A percentile compares a stretch with the other conserved stretches of the same genome.
phyloP scores from a whole-genome alignment of 2,329 filamentous ascomycete genomes.

The Ophiocordyceps robertsii region DNA sequence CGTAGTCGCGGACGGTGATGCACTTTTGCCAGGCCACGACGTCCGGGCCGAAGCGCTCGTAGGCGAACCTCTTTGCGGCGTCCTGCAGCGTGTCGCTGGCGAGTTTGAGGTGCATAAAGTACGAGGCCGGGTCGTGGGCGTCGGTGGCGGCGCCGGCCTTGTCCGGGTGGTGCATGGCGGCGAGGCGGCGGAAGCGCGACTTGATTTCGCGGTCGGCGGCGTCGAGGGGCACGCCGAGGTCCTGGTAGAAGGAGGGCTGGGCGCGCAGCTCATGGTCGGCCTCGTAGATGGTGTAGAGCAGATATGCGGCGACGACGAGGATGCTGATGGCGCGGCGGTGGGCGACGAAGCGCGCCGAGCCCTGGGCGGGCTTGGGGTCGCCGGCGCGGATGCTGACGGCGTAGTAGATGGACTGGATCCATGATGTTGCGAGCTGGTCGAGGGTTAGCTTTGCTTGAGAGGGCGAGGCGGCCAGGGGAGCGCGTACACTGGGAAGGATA shows the following conservation, averaged over 20 bases:
- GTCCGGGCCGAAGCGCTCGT: constrained; percentile 74
- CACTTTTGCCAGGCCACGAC: constrained; percentile 53
- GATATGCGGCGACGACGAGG: constrained; percentile 69
- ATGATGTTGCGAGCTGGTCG: constrained; percentile 59
- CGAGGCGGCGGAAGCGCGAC: constrained; percentile 68
- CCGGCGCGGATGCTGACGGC: constrained; percentile 80
- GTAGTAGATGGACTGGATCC: constrained; percentile 74
- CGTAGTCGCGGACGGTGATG: constrained; percentile 58
- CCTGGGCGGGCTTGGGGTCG: constrained; percentile 60
- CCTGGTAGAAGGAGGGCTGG: constrained; percentile 63
- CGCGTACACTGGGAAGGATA: constrained; percentile 38
- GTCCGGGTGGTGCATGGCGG: constrained; percentile 67
- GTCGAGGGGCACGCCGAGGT: constrained; percentile 55
- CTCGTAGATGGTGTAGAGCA: constrained; percentile 86
- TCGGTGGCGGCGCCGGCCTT: constrained; percentile 41
- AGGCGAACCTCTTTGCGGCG: constrained; percentile 67
- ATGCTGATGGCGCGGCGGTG: constrained; percentile 78
- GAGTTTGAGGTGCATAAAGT: constrained; percentile 73
- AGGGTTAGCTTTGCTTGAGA: neutral
- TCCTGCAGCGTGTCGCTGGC: constrained; percentile 75
- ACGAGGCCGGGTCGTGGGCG: constrained; percentile 17
- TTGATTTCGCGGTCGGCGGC: constrained; percentile 69
- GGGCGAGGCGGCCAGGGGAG: no score
- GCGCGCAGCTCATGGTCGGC: constrained; percentile 67
- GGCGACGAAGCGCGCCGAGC: constrained; percentile 52